Base-by-base conservation (phyloP, 2,329 filamentous ascomycete species). In the Didymella segeticola region DNA sequence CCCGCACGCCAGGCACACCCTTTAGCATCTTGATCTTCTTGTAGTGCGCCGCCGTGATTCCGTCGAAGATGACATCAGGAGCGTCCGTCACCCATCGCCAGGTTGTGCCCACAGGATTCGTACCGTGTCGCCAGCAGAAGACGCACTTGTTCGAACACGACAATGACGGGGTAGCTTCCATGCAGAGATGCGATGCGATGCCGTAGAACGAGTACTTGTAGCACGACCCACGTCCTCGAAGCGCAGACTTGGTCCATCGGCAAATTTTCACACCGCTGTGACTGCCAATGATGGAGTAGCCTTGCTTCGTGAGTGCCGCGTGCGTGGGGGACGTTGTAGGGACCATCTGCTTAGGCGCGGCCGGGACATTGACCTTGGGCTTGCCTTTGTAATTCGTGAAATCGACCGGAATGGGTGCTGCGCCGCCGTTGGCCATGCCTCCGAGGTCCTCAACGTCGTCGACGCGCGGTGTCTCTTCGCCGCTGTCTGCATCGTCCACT, bases 121-220 rank as follows among this genome's bases (percentile, higher is more conserved):
- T 98, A 47, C 93, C 95, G 71, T 98, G 95, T 6, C 95, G 88
- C 95, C 93, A 99, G 82, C 93, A 99, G 76, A 98, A 99, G 62
- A 99, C 91, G 75, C 95, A 98, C 75, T 99, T 98, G 80, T 98
- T 98, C 58, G 89, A 95, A 81, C 93, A 99, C 9, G 91, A 96
- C 4, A 99, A 84, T 0, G 93, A 96, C 0, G 93, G 93, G 0
- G 93, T 98, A 2, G 93, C 93, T 77, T 99, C 93, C 95, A 99
- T 99, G 76, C 93, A 99, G 57, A 96, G 89, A 71, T 99, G 95
- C 0, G 93, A 97, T 61, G 89, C 86, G 74, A 99, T 99, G 42
- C 93, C 93, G 75, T 99, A 99, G 75, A 99, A 96, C 0, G 91
- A 96, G 76, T 87, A 97, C 71, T 99, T 98, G 82, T 99, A 99